Conservation (phyloP, 148 eudicot species). For the Rhododendron griersonianum region DNA sequence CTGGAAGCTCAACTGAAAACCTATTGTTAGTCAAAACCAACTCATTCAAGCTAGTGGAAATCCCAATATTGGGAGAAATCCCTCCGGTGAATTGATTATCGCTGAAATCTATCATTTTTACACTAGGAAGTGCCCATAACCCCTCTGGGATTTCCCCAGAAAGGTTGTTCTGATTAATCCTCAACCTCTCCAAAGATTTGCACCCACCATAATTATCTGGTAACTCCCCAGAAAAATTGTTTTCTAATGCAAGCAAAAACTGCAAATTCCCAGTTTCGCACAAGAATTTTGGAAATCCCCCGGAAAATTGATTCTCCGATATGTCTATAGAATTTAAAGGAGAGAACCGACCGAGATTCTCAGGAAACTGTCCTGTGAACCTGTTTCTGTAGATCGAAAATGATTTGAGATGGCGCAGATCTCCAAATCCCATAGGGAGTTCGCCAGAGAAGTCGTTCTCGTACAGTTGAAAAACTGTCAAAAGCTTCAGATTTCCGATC, state of each 20-base stretch:
- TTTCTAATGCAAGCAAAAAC: slow-evolving; percentile 67
- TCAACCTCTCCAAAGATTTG: slow-evolving; percentile 55
- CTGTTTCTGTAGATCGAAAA: slow-evolving; percentile 66
- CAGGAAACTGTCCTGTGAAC: slow-evolving; percentile 68
- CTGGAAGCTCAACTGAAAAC: slow-evolving; percentile 71
- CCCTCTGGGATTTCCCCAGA: slow-evolving; percentile 66
- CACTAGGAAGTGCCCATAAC: slow-evolving; percentile 70
- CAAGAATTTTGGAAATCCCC: slow-evolving; percentile 69
- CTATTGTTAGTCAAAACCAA: slow-evolving; percentile 52
- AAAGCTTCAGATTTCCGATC: slow-evolving; percentile 58
- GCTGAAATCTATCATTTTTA: slow-evolving; percentile 63
- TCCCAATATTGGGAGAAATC: slow-evolving; percentile 46
- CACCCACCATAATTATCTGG: slow-evolving; percentile 64
- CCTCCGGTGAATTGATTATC: slow-evolving; percentile 55
- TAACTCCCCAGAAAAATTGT: slow-evolving; percentile 71
- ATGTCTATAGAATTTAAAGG: slow-evolving; percentile 66
- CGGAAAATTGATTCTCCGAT: slow-evolving; percentile 76
- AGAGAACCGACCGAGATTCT: slow-evolving; percentile 62
- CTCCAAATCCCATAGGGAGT: slow-evolving; percentile 76
- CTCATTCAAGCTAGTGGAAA: slow-evolving; percentile 45
- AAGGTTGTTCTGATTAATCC: slow-evolving; percentile 61
- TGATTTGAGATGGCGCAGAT: slow-evolving; percentile 41
- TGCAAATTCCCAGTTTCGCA: slow-evolving; percentile 45
- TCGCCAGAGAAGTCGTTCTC: slow-evolving; percentile 69
- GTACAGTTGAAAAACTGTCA: slow-evolving; percentile 63